A percentile compares a stretch with the other conserved stretches of the same genome.
Conservation (phyloP, 73 alveolate species). For the Loxodes magnus region DNA sequence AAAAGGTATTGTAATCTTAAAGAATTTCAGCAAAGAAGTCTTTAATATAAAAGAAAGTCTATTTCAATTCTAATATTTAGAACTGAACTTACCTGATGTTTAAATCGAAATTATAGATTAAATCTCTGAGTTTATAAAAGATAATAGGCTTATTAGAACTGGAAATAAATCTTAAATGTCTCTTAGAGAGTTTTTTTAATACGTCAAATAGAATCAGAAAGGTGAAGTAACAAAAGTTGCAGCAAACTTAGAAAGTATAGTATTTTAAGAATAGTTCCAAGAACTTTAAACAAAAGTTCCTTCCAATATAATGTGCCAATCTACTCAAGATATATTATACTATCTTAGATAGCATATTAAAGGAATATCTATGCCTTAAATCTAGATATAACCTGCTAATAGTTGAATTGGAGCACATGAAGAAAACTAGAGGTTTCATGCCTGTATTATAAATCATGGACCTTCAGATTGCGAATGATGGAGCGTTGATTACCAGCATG, state of each 20-base stretch:
- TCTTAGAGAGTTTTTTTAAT: too few relatives aligned
- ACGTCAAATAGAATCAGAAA: background rate
- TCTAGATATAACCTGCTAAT: constrained; percentile 40
- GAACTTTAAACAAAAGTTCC: constrained; percentile 37
- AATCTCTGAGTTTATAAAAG: too few relatives aligned
- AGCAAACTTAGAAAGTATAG: constrained; percentile 50
- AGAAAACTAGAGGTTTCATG: constrained; percentile 47
- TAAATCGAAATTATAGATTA: too few relatives aligned
- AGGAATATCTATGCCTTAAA: constrained; percentile 55
- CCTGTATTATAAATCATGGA: constrained; percentile 58
- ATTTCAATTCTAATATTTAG: too few relatives aligned
- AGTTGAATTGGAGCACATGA: constrained; percentile 75
- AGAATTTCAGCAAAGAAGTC: too few relatives aligned
- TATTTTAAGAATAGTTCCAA: constrained; percentile 36
- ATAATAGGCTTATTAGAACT: too few relatives aligned
- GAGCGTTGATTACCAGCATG: constrained; percentile 24
- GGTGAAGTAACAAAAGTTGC: constrained; percentile 27
- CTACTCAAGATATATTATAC: constrained; percentile 28
- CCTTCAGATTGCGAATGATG: constrained; percentile 50
- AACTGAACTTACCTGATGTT: too few relatives aligned
- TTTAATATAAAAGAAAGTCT: too few relatives aligned
- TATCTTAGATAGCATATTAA: constrained; percentile 42
- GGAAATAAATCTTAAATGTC: too few relatives aligned
- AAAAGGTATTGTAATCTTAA: too few relatives aligned
- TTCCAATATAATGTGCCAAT: constrained; percentile 9